phyloP scores from a whole-genome alignment of 1,284 basidiomycete genomes.

The Leucoagaricus sp. region DNA sequence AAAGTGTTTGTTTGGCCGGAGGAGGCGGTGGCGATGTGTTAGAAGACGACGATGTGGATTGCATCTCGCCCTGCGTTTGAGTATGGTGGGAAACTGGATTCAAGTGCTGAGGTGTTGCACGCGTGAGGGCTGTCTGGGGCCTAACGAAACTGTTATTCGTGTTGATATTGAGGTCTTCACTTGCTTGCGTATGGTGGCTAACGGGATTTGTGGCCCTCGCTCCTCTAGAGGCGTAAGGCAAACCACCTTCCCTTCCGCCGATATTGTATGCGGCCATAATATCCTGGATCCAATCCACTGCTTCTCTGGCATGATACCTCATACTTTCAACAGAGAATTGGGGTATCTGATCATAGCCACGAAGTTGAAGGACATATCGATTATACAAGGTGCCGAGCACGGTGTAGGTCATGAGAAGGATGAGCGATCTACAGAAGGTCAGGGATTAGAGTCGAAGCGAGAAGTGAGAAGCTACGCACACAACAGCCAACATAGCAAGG shows the following conservation, averaged over 20 bases:
- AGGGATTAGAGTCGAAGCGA: conserved; percentile 6
- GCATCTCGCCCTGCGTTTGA: conserved; percentile 27
- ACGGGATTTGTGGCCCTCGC: conserved; percentile 34
- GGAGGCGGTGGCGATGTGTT: conserved; percentile 15
- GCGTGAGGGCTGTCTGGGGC: conserved; percentile 22
- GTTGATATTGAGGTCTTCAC: conserved; percentile 22
- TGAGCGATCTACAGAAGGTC: conserved; percentile 43
- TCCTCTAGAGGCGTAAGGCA: conserved; percentile 17
- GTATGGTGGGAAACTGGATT: conserved; percentile 46
- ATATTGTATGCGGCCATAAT: conserved; percentile 26
- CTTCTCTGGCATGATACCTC: conserved; percentile 46
- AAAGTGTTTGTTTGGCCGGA: conserved; percentile 11
- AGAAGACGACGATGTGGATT: not conserved
- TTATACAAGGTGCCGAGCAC: conserved; percentile 68
- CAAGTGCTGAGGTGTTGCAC: conserved; percentile 26
- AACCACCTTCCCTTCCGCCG: conserved; percentile 17
- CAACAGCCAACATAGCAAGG: conserved; percentile 50
- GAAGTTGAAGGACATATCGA: conserved; percentile 61
- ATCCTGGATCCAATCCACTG: conserved; percentile 42
- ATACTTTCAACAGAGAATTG: conserved; percentile 56
- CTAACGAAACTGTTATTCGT: conserved; percentile 26
- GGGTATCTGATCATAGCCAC: conserved; percentile 68
- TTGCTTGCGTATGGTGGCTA: conserved; percentile 42
- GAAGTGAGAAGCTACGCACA: conserved; percentile 38
- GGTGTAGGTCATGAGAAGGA: conserved; percentile 57